phyloP scores from a whole-genome alignment of 305 asterid species.

The Andrographis paniculata region DNA sequence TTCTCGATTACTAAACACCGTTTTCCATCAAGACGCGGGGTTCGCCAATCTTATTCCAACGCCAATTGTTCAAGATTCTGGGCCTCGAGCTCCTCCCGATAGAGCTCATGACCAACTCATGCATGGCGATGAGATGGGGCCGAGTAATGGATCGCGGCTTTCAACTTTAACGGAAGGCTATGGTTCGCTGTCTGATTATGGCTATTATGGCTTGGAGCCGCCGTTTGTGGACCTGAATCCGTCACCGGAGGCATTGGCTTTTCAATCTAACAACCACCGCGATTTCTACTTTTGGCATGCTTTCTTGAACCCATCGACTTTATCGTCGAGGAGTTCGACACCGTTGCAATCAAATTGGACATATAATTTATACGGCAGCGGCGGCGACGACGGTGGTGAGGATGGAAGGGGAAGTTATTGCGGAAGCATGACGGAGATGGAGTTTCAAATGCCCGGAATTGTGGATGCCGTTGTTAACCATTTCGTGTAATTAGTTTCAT shows the following conservation, averaged over 20 bases:
- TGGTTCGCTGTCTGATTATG: conserved; percentile 26
- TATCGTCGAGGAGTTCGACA: conserved; percentile 64
- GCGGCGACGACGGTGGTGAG: no score
- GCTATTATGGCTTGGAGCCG: conserved; percentile 31
- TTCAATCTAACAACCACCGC: conserved; percentile 41
- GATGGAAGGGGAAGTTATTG: no score
- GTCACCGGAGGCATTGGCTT: conserved; percentile 40
- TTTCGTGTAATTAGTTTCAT: no score
- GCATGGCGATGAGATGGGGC: conserved; percentile 54
- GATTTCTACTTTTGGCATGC: conserved; percentile 47
- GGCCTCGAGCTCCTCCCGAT: conserved; percentile 15
- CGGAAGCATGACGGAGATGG: no score
- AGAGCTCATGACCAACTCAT: conserved; percentile 19
- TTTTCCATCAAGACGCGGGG: no score
- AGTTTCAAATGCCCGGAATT: no score
- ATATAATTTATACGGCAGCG: conserved; percentile 25
- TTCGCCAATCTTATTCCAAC: no score
- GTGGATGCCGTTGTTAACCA: no score
- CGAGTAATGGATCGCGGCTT: conserved; percentile 19
- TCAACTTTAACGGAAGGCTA: conserved; percentile 27
- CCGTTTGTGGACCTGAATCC: conserved; percentile 24
- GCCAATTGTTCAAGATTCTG: conserved; percentile 12
- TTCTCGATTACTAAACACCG: no score
- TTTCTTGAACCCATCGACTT: conserved; percentile 52
- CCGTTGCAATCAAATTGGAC: conserved; percentile 45